A percentile compares a stretch with the other conserved stretches of the same genome.
Conservation (phyloP, 2,329 filamentous ascomycete species). For the Metarhizium album region DNA sequence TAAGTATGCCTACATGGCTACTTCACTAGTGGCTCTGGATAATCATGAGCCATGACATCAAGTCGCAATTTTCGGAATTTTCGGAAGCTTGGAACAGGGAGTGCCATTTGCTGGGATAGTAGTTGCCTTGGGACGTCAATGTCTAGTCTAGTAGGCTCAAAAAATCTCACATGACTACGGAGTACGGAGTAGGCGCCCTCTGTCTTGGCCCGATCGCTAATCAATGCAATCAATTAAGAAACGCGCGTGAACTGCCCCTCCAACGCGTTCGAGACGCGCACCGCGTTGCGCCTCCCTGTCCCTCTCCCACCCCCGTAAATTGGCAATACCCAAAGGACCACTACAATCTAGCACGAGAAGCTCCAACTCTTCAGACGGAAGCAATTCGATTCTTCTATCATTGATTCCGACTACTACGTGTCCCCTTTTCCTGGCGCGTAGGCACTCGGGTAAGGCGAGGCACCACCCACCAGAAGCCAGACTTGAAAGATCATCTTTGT, state of each 20-base stretch:
- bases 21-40: too few relatives aligned
- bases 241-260: background rate
- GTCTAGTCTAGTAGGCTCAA: too few relatives aligned
- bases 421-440: background rate
- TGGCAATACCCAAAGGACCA: background rate
- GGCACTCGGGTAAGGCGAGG: slow-evolving; percentile 7
- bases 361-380: background rate
- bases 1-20: too few relatives aligned
- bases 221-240: background rate
- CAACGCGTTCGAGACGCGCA: background rate
- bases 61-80: too few relatives aligned
- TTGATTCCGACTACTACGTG: too few relatives aligned
- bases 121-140: too few relatives aligned
- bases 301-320: background rate
- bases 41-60: background rate
- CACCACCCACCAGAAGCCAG: slow-evolving; percentile 1
- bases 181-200: background rate
- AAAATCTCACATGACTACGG: too few relatives aligned
- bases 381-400: background rate
- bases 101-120: background rate
- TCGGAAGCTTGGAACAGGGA: background rate
- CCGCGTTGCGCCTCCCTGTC: background rate
- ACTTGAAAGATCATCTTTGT: background rate
- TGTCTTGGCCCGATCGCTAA: background rate
- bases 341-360: background rate